These are phyloP conservation scores for Quercus aquifolioides DNA, from an alignment of 306 rosid genomes.

Conservation along the genomic window DNA sequence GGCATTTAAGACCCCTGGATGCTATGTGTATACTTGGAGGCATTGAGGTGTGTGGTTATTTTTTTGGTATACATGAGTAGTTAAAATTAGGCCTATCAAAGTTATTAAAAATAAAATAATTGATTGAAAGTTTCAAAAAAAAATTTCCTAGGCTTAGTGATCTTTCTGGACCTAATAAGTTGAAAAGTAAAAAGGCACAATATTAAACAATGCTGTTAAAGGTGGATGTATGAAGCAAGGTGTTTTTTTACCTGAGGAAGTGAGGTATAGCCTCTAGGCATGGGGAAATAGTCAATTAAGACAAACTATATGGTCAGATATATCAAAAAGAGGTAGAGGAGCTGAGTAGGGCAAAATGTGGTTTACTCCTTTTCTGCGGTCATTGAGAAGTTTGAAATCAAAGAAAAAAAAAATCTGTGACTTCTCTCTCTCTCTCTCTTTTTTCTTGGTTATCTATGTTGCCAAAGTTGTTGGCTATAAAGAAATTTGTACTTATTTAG, in stretches of 20 bases:
- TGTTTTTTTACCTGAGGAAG: too few species aligned
- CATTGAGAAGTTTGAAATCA: background rate
- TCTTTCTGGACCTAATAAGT: too few species aligned
- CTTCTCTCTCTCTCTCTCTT: background rate
- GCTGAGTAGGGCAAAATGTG: background rate
- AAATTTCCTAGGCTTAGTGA: too few species aligned
- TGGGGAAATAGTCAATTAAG: too few species aligned
- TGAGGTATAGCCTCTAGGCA: too few species aligned
- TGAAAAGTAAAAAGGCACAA: too few species aligned
- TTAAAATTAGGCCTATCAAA: background rate
- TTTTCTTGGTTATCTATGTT: slow-evolving; percentile 7
- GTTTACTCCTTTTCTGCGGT: background rate
- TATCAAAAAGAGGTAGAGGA: background rate
- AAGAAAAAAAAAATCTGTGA: background rate
- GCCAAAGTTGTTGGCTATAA: slow-evolving; percentile 9
- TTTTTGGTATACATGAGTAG: background rate
- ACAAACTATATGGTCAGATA: too few species aligned
- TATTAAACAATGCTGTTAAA: too few species aligned
- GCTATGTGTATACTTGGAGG: background rate
- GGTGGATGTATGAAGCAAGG: too few species aligned
- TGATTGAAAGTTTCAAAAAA: too few species aligned
- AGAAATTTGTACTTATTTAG: slow-evolving; percentile 15
- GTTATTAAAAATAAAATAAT: background rate
- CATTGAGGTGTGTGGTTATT: background rate
- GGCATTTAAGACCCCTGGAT: background rate